These are phyloP conservation scores for Starmera stellimalicola DNA, from an alignment of 1,139 yeast species.

Conservation along the genomic window DNA sequence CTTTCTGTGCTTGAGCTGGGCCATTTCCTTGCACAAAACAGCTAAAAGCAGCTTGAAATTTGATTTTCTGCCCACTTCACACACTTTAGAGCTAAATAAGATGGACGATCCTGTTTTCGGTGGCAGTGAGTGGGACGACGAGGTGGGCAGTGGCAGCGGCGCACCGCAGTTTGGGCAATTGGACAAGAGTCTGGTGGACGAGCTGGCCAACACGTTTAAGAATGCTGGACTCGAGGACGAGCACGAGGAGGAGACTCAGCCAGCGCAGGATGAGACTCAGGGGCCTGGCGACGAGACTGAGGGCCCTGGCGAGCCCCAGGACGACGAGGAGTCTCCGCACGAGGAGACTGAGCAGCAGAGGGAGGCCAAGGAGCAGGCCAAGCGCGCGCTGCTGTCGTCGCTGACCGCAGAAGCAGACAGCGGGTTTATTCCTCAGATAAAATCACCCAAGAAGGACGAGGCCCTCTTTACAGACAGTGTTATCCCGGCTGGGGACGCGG, in stretches of 20 bases:
- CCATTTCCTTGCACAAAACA: neutral
- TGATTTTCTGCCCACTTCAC: neutral
- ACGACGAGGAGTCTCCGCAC: constrained; percentile 3
- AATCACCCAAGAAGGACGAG: constrained; percentile 17
- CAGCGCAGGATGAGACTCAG: constrained; percentile 9
- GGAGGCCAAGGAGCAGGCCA: too few species aligned
- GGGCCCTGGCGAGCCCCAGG: constrained; percentile 3
- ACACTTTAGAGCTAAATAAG: neutral
- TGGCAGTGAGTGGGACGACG: constrained; percentile 20
- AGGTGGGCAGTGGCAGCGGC: constrained; percentile 10
- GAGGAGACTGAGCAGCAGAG: constrained; percentile 3
- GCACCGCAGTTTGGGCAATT: constrained; percentile 5
- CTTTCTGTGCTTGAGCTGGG: neutral
- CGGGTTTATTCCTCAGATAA: constrained; percentile 10
- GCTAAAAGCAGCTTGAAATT: neutral
- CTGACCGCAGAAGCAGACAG: constrained; percentile 20
- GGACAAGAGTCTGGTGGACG: constrained; percentile 6
- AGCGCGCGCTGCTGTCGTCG: constrained; percentile 19
- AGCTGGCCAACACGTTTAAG: constrained; percentile 15
- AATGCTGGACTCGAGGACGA: constrained; percentile 7
- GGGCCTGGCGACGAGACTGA: constrained; percentile 13
- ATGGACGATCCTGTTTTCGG: constrained; percentile 17
- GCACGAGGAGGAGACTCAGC: constrained; percentile 15
- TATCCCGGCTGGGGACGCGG: constrained; percentile 4
- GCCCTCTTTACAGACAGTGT: constrained; percentile 14